These are phyloP conservation scores for Ochromonas danica DNA, from an alignment of 108 stramenopile species.

Conservation along the genomic window DNA sequence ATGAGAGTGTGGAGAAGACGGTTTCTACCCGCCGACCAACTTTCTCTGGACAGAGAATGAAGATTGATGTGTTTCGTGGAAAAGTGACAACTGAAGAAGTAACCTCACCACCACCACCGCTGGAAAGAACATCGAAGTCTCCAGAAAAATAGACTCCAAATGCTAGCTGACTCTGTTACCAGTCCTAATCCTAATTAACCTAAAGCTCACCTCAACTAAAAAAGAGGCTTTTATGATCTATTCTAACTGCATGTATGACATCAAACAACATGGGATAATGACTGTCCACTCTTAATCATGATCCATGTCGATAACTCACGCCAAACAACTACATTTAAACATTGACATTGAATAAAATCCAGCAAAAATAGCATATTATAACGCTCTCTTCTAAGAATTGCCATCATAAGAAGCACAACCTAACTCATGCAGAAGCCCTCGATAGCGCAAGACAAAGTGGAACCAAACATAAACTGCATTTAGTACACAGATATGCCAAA, in stretches of 20 bases:
- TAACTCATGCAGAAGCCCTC: not conserved
- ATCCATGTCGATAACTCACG: too few species aligned
- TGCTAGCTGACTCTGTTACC: too few species aligned
- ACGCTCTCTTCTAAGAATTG: too few species aligned
- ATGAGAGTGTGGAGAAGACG: conserved; percentile 14
- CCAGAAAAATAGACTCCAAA: conserved; percentile 16
- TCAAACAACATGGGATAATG: too few species aligned
- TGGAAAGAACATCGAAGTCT: conserved; percentile 15
- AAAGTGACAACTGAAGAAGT: conserved; percentile 16
- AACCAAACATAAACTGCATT: conserved; percentile 29
- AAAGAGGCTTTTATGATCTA: too few species aligned
- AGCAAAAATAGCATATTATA: too few species aligned
- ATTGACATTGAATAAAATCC: too few species aligned
- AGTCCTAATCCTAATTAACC: too few species aligned
- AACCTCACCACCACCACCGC: conserved; percentile 12
- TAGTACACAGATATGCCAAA: conserved; percentile 31
- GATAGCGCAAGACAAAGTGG: not conserved
- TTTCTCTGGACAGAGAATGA: conserved; percentile 9
- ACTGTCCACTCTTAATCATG: too few species aligned
- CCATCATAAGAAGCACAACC: not conserved
- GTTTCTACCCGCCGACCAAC: conserved; percentile 13
- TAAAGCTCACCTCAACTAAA: not conserved
- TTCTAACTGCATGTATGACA: too few species aligned
- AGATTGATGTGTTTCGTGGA: conserved; percentile 15
- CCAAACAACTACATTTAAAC: too few species aligned